Base-by-base conservation (phyloP, 352 stramenopile species). In the Globisporangium lucens region DNA sequence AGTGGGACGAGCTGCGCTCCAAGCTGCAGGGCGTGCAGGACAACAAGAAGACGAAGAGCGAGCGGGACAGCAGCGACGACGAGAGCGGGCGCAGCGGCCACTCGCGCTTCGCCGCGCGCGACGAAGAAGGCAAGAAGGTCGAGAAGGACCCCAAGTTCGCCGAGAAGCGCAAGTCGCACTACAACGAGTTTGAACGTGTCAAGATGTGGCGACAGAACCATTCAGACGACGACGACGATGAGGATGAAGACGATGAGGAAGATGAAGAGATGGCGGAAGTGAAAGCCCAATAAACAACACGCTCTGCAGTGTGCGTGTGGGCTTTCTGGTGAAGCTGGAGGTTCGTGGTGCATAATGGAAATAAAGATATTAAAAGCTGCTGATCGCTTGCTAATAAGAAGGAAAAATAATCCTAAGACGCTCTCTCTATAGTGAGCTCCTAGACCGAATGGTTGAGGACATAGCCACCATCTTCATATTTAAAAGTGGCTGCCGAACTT, bases 111-210 rank as follows among this genome's bases (percentile, higher is more conserved):
- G 71, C 75, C 10, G 72, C 58, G 47, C 76, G 82, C 24, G 79
- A 90, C 57, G 66, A 71, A 0, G 82, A 89, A 35, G 80, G 83
- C 20, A 89, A 86, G 68, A 90, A 91, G 68, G 60, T 90, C 61
- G 58, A 74, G 24, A 89, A 91, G 62, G 82, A 91, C 57, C 82
- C 82, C 0, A 67, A 81, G 55, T 94, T 94, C 65, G 70, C 75
- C 0, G 76, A 85, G 47, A 91, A 93, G 73, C 84, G 87, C 63
- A 94, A 94, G 65, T 67, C 61, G 63, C 87, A 94, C 74, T 94
- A 94, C 80, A 94, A 94, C 60, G 87, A 94, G 63, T 93, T 90
- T 63, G 77, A 93, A 63, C 56, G 74, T 27, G 73, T 93, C 69
- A 87, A 87, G 27, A 76, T 78, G 55, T 93, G 85, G 85, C 80